A percentile compares a stretch with the other conserved stretches of the same genome.
Evolutionary conservation across 2,329 filamentous ascomycete species (phyloP).

Genomic region (Epichloe sibirici): DNA sequence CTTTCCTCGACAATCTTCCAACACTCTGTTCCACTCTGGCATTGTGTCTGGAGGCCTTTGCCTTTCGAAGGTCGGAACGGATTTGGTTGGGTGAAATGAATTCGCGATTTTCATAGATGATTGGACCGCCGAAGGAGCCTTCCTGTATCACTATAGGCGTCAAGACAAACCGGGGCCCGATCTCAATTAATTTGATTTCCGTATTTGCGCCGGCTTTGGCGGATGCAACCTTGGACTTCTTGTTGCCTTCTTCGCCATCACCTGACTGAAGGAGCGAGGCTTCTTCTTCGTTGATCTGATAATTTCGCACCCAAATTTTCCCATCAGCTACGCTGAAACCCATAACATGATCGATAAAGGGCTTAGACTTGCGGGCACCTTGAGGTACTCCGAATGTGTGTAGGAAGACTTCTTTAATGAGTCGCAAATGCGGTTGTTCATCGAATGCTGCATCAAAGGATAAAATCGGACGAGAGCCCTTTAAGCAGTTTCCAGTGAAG

Average conservation of each 20-base stretch:
- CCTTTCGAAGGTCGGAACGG: slow-evolving; percentile 63
- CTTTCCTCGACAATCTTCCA: slow-evolving; percentile 62
- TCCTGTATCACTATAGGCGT: slow-evolving; percentile 94
- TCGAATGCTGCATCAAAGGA: slow-evolving; percentile 88
- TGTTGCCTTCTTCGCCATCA: slow-evolving; percentile 29
- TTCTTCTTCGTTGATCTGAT: slow-evolving; percentile 82
- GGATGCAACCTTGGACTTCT: slow-evolving; percentile 25
- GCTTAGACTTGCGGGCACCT: slow-evolving; percentile 78
- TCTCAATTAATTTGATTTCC: slow-evolving; percentile 77
- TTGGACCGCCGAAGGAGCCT: slow-evolving; percentile 85
- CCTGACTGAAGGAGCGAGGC: slow-evolving; percentile 32
- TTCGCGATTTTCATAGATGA: slow-evolving; percentile 97
- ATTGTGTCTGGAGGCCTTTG: slow-evolving; percentile 69
- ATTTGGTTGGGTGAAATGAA: slow-evolving; percentile 96
- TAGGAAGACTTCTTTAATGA: slow-evolving; percentile 81
- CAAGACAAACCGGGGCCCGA: slow-evolving; percentile 83
- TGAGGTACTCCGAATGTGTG: slow-evolving; percentile 90
- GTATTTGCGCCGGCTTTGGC: slow-evolving; percentile 43
- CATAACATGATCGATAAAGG: slow-evolving; percentile 93
- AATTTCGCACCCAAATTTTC: slow-evolving; percentile 93
- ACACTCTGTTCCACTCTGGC: slow-evolving; percentile 60
- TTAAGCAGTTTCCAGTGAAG: slow-evolving; percentile 93
- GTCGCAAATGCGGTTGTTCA: slow-evolving; percentile 60
- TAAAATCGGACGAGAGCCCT: slow-evolving; percentile 80
- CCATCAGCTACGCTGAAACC: slow-evolving; percentile 81